These are phyloP conservation scores for Coniochaeta pulveracea DNA, from an alignment of 2,329 filamentous ascomycete species.

Conservation along the genomic window DNA sequence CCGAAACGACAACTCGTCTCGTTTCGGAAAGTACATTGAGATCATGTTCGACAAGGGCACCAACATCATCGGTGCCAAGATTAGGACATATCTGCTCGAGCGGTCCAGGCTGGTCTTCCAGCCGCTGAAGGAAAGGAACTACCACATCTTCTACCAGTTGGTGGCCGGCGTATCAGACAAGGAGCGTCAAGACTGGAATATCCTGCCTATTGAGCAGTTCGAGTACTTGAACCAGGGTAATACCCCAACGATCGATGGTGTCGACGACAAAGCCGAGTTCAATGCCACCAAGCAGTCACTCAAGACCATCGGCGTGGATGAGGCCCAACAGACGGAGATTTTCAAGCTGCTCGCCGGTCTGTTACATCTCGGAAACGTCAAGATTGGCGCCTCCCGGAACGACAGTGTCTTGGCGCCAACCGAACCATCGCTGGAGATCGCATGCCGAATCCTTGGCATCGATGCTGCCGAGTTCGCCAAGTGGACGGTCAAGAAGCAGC, in stretches of 20 bases:
- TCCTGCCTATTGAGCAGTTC: constrained; percentile 80
- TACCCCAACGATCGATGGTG: constrained; percentile 80
- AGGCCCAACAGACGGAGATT: constrained; percentile 67
- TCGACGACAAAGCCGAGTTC: constrained; percentile 93
- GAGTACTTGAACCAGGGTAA: constrained; percentile 95
- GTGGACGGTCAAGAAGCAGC: constrained; percentile 98
- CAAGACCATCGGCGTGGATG: constrained; percentile 72
- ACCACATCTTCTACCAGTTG: constrained; percentile 98
- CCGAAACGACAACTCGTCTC: constrained; percentile 95
- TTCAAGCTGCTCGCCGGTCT: constrained; percentile 86
- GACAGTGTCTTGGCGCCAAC: constrained; percentile 73
- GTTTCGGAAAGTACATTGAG: constrained; percentile 99
- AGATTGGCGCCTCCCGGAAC: constrained; percentile 81
- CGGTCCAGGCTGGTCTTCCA: constrained; percentile 95
- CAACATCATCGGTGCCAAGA: constrained; percentile 96
- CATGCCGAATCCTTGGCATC: constrained; percentile 79
- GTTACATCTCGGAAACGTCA: constrained; percentile 90
- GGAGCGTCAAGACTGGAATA: constrained; percentile 67
- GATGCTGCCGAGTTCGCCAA: constrained; percentile 79
- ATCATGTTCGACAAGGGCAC: constrained; percentile 96
- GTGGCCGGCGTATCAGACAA: constrained; percentile 82
- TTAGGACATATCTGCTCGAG: constrained; percentile 89
- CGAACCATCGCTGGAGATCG: constrained; percentile 73
- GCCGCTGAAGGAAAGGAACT: constrained; percentile 93
- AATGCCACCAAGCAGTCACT: constrained; percentile 78